Percentiles rank a stretch among this genome's conserved stretches.
These are phyloP conservation scores for Hyaloscypha hepaticicola DNA, from an alignment of 495 filamentous ascomycete genomes.

Conservation along the genomic window DNA sequence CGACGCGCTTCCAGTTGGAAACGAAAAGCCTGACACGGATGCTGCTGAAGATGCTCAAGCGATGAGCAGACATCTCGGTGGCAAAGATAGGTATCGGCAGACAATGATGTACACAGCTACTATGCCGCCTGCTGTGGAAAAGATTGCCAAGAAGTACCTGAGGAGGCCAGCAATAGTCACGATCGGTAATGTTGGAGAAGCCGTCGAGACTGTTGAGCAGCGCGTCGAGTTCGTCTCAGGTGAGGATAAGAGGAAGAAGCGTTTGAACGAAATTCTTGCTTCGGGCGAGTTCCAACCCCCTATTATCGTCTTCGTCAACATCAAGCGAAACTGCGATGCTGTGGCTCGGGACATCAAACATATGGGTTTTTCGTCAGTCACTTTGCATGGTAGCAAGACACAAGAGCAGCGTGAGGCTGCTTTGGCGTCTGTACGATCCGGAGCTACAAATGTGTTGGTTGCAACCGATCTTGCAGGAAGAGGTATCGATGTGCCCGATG, in stretches of 20 bases:
- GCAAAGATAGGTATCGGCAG: constrained; percentile 88
- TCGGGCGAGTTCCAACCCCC: constrained; percentile 86
- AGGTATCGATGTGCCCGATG: constrained; percentile 97
- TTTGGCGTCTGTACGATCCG: constrained; percentile 78
- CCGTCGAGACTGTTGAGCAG: constrained; percentile 98
- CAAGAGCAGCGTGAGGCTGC: constrained; percentile 98
- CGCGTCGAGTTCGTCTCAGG: constrained; percentile 89
- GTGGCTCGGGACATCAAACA: constrained; percentile 94
- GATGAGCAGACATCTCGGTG: constrained; percentile 81
- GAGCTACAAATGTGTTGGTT: constrained; percentile 83
- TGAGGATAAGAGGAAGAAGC: constrained; percentile 97
- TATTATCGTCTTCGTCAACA: constrained; percentile 99
- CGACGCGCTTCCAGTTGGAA: constrained; percentile 90
- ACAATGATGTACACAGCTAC: constrained; percentile 99
- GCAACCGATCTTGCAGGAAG: constrained; percentile 94
- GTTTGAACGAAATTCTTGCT: constrained; percentile 83
- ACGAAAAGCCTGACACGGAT: constrained; percentile 95
- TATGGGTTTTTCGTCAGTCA: constrained; percentile 88
- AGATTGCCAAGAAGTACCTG: constrained; percentile 94
- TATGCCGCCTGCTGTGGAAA: constrained; percentile 91
- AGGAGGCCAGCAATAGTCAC: constrained; percentile 92
- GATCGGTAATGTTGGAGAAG: constrained; percentile 92
- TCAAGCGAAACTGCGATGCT: constrained; percentile 98
- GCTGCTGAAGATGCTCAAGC: constrained; percentile 83
- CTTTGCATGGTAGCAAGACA: constrained; percentile 91